Base-by-base conservation (phyloP, 192 early-diverging fungal genomes). In the Gaertneriomyces sp. region DNA sequence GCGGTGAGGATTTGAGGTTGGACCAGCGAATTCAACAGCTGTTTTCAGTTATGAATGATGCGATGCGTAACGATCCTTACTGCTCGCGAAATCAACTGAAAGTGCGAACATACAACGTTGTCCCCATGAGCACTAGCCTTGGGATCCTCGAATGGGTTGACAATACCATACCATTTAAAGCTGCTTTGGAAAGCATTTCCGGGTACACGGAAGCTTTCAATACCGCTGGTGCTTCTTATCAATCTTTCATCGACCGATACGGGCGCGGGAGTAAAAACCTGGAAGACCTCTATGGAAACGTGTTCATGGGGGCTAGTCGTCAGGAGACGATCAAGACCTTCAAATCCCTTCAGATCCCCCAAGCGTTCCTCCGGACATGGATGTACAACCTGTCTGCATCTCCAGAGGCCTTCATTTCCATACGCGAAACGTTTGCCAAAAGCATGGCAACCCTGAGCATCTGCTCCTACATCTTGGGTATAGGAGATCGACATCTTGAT, bases 111-210 rank as follows among this genome's bases (percentile, higher is more conserved):
- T 92, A 92, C 60, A 90, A 90, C 53, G 78, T 79, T 54, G 52
- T 79, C 53, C 79, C 79, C 3, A 81, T 81, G 79, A 78, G 68
- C 42, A 72, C 66, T 5, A 69, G 60, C 12, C 72, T 92, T 6
- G 90, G 90, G 58, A 79, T 91, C 10, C 75, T 92, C 59, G 89
- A 92, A 71, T 92, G 90, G 90, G 78, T 91, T 1, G 75, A 84
- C 45, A 74, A 89, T 53, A 92, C 90, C 2, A 86, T 80, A 44
- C 84, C 90, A 0, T 61, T 91, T 7, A 77, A 83, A 5, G 70
- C 63, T 19, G 90, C 87, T 59, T 77, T 92, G 49, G 75, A 79
- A 47, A 73, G 76, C 17, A 79, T 80, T 44, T 47, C 83, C 0
- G 53, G 55, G 4, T 77, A 64, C 51, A 77, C 82, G 33, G 77